These are phyloP conservation scores for Aspergillus biplanus DNA, from an alignment of 495 filamentous ascomycete species.

Conservation along the genomic window DNA sequence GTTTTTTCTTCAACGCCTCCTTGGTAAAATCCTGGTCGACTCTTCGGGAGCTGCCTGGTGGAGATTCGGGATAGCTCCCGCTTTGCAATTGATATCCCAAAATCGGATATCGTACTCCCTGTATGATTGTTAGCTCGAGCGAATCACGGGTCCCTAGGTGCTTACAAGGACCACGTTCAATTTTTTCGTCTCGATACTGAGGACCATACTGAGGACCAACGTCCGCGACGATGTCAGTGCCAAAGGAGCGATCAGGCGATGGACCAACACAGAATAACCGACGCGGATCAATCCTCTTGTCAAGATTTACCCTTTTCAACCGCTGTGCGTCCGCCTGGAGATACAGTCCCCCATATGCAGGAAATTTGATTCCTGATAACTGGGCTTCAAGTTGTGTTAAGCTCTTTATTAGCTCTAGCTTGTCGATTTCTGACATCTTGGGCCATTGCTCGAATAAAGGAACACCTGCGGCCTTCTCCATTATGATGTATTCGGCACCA, in stretches of 20 bases:
- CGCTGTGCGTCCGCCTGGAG: constrained; percentile 21
- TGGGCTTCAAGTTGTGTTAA: constrained; percentile 34
- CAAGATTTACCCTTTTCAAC: constrained; percentile 20
- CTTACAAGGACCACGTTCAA: constrained; percentile 33
- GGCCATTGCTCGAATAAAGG: constrained; percentile 37
- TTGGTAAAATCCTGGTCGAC: constrained; percentile 14
- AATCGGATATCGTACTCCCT: constrained; percentile 30
- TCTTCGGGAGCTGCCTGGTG: constrained; percentile 7
- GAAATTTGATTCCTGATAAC: constrained; percentile 31
- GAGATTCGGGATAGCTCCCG: constrained; percentile 29
- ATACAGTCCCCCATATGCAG: constrained; percentile 41
- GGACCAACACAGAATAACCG: constrained; percentile 31
- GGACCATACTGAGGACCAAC: no score
- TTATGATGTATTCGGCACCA: constrained; percentile 42
- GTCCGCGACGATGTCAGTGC: constrained; percentile 16
- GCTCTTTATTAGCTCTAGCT: constrained; percentile 26
- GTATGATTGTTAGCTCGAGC: constrained; percentile 8
- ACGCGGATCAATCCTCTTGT: constrained; percentile 24
- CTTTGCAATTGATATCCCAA: constrained; percentile 29
- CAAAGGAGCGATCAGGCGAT: constrained; percentile 27
- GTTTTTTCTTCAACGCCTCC: constrained; percentile 28
- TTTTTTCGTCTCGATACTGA: background rate
- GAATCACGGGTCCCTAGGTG: constrained; percentile 4
- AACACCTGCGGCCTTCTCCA: constrained; percentile 42
- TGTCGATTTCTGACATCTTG: constrained; percentile 28